Conservation (phyloP, 208 protist genomes). For the Leishmania guyanensis region DNA sequence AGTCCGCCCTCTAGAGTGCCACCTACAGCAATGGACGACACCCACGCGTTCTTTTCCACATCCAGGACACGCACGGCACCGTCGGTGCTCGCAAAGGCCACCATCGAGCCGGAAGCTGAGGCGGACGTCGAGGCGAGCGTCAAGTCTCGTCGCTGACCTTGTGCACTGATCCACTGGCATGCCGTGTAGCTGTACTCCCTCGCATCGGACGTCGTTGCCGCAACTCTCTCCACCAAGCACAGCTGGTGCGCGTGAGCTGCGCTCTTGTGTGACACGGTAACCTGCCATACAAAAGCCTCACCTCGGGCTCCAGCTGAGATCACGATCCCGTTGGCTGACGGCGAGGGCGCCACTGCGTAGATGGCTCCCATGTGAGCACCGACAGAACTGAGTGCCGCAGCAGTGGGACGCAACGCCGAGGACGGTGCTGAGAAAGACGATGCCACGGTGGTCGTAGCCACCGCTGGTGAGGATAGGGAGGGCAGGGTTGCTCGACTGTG, state of each 20-base stretch:
- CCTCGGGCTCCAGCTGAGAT: slow-evolving; percentile 59
- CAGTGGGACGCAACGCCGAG: slow-evolving; percentile 39
- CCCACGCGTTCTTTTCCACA: slow-evolving; percentile 32
- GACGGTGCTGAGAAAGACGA: neutral
- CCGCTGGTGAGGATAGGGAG: neutral
- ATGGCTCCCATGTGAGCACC: slow-evolving; percentile 54
- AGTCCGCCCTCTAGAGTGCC: slow-evolving; percentile 29
- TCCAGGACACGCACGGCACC: slow-evolving; percentile 46
- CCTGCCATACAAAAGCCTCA: slow-evolving; percentile 63
- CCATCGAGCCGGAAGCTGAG: slow-evolving; percentile 4
- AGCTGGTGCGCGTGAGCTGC: slow-evolving; percentile 12
- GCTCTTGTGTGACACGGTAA: neutral
- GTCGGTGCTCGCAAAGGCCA: slow-evolving; percentile 53
- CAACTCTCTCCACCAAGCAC: slow-evolving; percentile 31
- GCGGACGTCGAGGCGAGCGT: neutral
- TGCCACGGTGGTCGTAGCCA: neutral
- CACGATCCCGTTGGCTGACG: slow-evolving; percentile 31
- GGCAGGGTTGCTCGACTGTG: neutral
- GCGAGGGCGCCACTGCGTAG: slow-evolving; percentile 34
- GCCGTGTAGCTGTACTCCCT: slow-evolving; percentile 25
- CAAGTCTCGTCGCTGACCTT: neutral
- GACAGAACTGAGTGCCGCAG: slow-evolving; percentile 33
- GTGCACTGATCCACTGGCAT: slow-evolving; percentile 26
- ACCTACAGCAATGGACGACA: slow-evolving; percentile 18
- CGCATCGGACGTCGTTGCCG: neutral